phyloP scores from a whole-genome alignment of 2,329 filamentous ascomycete species.

The Pseudomassariella vexata region DNA sequence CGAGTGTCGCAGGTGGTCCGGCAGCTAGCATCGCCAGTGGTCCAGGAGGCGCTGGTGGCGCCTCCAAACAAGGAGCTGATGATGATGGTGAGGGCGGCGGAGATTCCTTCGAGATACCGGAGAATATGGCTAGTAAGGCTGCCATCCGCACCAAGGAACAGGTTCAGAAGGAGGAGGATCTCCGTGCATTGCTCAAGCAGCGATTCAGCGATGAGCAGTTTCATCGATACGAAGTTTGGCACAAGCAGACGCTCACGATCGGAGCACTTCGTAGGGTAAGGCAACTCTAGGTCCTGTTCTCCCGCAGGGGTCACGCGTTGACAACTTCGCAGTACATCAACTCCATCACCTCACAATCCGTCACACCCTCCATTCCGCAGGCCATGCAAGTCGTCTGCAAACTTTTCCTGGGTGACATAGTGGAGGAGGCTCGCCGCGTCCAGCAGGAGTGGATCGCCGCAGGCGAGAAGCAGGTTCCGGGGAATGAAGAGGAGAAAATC shows the following conservation, averaged over 20 bases:
- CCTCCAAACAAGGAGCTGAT: conserved; percentile 36
- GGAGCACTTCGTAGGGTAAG: conserved; percentile 62
- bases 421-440: conserved; percentile 64
- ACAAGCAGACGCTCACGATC: conserved; percentile 62
- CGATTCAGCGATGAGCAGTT: conserved; percentile 63
- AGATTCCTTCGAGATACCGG: conserved; percentile 51
- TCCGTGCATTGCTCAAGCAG: conserved; percentile 56
- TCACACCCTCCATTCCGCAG: conserved; percentile 65
- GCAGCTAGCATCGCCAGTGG: conserved; percentile 38
- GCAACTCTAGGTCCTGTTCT: conserved; percentile 4
- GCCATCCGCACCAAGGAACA: conserved; percentile 59
- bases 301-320: conserved; percentile 7
- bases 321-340: conserved; percentile 61
- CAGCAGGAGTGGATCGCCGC: conserved; percentile 65
- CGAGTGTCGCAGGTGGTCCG: conserved; percentile 35
- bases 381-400: conserved; percentile 74
- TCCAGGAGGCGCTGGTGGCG: conserved; percentile 33
- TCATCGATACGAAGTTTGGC: conserved; percentile 65
- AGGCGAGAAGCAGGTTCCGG: conserved; percentile 49
- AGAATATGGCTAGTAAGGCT: conserved; percentile 29
- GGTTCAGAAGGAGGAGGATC: conserved; percentile 54
- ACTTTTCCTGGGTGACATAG: conserved; percentile 69
- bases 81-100: conserved; percentile 50
- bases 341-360: conserved; percentile 73
- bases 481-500: conserved; percentile 27